Evolutionary conservation across 1,139 yeast species (phyloP).

Genomic region (Kurtzmaniella natalensis): DNA sequence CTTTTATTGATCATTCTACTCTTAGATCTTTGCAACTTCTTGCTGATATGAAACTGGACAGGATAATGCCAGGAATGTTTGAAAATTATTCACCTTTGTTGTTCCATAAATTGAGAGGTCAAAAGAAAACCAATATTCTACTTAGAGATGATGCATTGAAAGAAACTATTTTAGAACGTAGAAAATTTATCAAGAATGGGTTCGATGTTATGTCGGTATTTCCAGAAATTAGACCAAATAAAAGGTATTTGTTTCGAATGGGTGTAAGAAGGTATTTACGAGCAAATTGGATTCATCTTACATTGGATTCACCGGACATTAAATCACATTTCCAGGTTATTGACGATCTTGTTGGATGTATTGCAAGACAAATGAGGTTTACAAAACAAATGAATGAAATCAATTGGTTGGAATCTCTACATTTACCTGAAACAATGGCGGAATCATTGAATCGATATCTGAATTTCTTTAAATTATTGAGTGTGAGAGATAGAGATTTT

Average conservation of each 20-base stretch:
- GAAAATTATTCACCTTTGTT: not conserved
- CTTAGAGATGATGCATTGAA: not conserved
- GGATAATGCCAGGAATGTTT: not conserved
- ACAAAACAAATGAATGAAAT: constrained; percentile 23
- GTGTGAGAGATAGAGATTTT: not conserved
- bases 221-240: not conserved
- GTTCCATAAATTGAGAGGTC: not conserved
- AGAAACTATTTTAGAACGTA: not conserved
- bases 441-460: constrained; percentile 21
- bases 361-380: constrained; percentile 27
- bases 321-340: not conserved
- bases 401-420: constrained; percentile 25
- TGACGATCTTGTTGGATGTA: constrained; percentile 28
- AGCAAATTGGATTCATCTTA: constrained; percentile 2
- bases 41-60: not conserved
- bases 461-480: constrained; percentile 21
- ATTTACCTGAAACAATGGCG: constrained; percentile 15
- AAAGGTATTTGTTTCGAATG: not conserved
- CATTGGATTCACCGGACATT: not conserved
- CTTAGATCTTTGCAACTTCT: not conserved
- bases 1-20: not conserved
- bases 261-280: not conserved
- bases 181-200: not conserved
- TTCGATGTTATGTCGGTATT: not conserved
- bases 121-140: too few relatives aligned